Base-by-base conservation (phyloP, 768 basidiomycete species). In the Tylopilus rubrobrunneus region DNA sequence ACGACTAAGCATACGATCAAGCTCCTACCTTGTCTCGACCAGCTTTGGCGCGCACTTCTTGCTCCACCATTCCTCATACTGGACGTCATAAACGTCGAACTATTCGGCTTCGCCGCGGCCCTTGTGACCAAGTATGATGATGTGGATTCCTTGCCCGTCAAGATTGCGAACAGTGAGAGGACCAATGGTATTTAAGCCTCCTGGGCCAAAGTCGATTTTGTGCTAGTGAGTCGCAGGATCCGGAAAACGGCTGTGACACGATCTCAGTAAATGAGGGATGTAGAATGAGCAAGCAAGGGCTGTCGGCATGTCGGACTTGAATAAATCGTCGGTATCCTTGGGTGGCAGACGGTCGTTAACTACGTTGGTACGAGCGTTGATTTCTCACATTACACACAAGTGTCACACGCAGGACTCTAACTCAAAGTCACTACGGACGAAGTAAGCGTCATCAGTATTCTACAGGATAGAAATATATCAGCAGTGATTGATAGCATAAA, bases 151-250 rank as follows among this genome's bases (percentile, higher is more conserved):
- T 28, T 92, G 86, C 14, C 97, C 96, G 62, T 97, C 93, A 43
- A 95, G 78, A 71, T 94, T 95, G 62, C 88, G 84, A 5, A 87
- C 85, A 41, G 94, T 95, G 52, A 98, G 78, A 49, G 87, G 85
- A 40, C 96, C 25, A 25, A 25, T 2, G 25, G 2, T 2, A 25
- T 25, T 25, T 25, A 25, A 25, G 25, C 25, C 25, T 56, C 97
- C 96, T 1, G 97, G 92, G 49, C 97, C 97, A 63, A 99, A 98
- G 72, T 99, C 97, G 57, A 98, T 75, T 3, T 92, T 88, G 68
- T 99, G 96, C 5, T 25, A 25, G 25, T 25, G 25, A 5, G 95
- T 98, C 0, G 94, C 92, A 9, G 86, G 80, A 56, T 88, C 80
- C 1, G 94, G 90, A 81, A 98, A 1, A 19, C 95, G 57, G 84